Evolutionary conservation across 169 alveolate genomes (phyloP).

Genomic region (Neospora caninum): DNA sequence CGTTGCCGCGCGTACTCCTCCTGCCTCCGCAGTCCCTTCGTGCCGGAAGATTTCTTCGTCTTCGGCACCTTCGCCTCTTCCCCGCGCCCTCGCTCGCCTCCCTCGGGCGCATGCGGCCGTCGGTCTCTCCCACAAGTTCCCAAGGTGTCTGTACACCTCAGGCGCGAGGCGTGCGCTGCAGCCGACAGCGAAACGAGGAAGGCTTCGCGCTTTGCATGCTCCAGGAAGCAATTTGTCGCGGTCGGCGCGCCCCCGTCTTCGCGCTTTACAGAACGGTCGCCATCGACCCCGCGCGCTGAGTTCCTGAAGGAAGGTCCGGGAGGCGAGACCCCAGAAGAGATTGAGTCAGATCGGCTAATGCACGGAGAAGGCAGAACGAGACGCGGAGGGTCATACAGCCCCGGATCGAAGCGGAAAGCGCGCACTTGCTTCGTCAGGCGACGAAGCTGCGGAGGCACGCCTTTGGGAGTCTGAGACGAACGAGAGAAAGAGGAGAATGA

Average conservation of each 20-base stretch:
- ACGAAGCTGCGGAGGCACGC: background rate
- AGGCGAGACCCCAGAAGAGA: background rate
- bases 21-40: too few relatives aligned
- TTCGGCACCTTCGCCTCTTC: too few relatives aligned
- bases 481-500: background rate
- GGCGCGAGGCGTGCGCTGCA: background rate
- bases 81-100: background rate
- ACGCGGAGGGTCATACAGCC: background rate
- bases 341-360: background rate
- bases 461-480: background rate
- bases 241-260: background rate
- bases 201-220: background rate
- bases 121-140: background rate
- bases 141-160: background rate
- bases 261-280: background rate
- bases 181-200: background rate
- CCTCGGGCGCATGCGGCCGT: background rate
- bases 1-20: background rate
- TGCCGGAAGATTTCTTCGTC: too few relatives aligned
- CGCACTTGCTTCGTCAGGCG: background rate
- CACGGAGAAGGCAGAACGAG: background rate
- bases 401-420: background rate
- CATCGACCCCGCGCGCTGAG: background rate
- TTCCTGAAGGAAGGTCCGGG: background rate
- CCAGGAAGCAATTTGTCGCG: background rate